Evolutionary conservation across 306 rosid species (phyloP).

Genomic region (Casuarina equisetifolia): DNA sequence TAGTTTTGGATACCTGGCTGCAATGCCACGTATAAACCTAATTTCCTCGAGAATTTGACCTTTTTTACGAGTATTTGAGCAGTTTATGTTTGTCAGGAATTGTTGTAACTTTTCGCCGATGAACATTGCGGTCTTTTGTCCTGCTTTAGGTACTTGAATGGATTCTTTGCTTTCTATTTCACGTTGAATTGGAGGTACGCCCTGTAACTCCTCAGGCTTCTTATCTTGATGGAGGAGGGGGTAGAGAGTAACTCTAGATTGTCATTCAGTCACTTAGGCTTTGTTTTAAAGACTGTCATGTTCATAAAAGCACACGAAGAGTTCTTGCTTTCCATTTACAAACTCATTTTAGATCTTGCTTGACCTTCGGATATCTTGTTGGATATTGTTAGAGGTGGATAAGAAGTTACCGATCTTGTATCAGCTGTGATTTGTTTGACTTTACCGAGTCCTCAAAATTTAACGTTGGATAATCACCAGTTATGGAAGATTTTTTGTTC

Average conservation of each 20-base stretch:
- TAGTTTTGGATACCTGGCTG: background rate
- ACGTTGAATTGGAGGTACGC: background rate
- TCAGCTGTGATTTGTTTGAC: background rate
- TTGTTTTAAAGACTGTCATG: background rate
- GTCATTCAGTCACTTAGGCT: background rate
- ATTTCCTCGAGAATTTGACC: background rate
- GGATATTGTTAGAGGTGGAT: too few species aligned
- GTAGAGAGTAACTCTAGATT: background rate
- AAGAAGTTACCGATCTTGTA: too few species aligned
- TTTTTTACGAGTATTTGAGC: background rate
- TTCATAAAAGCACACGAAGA: background rate
- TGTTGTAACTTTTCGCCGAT: background rate
- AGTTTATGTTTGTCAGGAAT: background rate
- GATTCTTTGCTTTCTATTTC: slow-evolving; percentile 17
- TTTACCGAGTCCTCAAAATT: background rate
- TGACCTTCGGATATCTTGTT: background rate
- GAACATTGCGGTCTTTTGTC: slow-evolving; percentile 4
- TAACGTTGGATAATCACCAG: background rate
- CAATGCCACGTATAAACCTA: background rate
- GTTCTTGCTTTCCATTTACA: background rate
- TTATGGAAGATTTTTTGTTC: background rate
- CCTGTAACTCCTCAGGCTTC: background rate
- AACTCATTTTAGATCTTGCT: background rate
- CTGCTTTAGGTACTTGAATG: slow-evolving; percentile 26
- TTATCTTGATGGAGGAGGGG: slow-evolving; percentile 10